A percentile compares a stretch with the other conserved stretches of the same genome.
These are phyloP conservation scores for Teratosphaeria pseudoeucalypti DNA, from an alignment of 2,329 filamentous ascomycete species.

Conservation along the genomic window DNA sequence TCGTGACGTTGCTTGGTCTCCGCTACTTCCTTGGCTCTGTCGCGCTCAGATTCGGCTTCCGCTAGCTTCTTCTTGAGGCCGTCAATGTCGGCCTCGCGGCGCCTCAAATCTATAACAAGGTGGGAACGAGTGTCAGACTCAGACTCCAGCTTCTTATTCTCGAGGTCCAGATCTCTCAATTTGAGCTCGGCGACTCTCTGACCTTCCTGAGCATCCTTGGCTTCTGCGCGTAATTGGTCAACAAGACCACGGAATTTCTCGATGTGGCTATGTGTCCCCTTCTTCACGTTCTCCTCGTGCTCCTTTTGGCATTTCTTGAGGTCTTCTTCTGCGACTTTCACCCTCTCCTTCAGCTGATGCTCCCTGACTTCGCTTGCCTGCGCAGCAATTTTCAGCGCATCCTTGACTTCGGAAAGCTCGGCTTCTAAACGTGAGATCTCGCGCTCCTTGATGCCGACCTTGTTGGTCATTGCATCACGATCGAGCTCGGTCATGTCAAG, in stretches of 20 bases:
- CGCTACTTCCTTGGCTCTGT: slow-evolving; percentile 14
- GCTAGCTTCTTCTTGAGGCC: slow-evolving; percentile 24
- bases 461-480: slow-evolving; percentile 40
- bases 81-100: slow-evolving; percentile 8
- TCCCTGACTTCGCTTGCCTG: slow-evolving; percentile 20
- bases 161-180: slow-evolving; percentile 26
- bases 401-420: slow-evolving; percentile 23
- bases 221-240: slow-evolving; percentile 42
- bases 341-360: slow-evolving; percentile 33
- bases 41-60: slow-evolving; percentile 17
- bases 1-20: slow-evolving; percentile 21
- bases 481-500: slow-evolving; percentile 44
- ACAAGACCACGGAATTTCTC: slow-evolving; percentile 47
- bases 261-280: slow-evolving; percentile 37
- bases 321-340: slow-evolving; percentile 21
- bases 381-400: slow-evolving; percentile 34
- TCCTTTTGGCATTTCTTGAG: slow-evolving; percentile 31
- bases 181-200: slow-evolving; percentile 37
- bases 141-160: slow-evolving; percentile 20
- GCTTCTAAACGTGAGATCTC: slow-evolving; percentile 12
- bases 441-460: slow-evolving; percentile 13
- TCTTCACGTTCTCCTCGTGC: slow-evolving; percentile 36
- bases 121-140: slow-evolving; percentile 12
- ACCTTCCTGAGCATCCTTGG: slow-evolving; percentile 43
- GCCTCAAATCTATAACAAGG: slow-evolving; percentile 11